Conservation (phyloP, 2,329 filamentous ascomycete genomes). For the Emergomyces pasteurianus region DNA sequence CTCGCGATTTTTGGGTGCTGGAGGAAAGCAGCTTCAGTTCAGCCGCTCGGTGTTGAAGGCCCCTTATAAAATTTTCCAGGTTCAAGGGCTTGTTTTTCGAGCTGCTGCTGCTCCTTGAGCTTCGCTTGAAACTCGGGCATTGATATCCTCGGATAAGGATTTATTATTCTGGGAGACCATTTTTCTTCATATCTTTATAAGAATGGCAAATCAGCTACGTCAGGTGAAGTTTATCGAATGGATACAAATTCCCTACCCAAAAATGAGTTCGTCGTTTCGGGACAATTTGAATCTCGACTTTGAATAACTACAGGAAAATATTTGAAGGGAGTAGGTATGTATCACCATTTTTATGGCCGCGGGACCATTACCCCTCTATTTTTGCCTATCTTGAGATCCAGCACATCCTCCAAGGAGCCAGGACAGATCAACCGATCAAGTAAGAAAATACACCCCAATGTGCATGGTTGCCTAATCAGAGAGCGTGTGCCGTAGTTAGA, state of each 20-base stretch:
- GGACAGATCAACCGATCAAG: no score
- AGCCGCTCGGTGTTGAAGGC: background rate
- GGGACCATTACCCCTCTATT: no score
- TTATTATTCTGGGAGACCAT: background rate
- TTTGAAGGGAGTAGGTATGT: no score
- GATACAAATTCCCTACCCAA: background rate
- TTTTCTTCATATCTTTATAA: background rate
- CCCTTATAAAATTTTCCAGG: background rate
- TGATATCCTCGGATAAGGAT: background rate
- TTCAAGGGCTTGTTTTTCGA: background rate
- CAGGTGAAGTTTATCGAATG: background rate
- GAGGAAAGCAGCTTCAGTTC: background rate
- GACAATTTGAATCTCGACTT: background rate
- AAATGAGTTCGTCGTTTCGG: background rate
- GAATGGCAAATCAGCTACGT: background rate
- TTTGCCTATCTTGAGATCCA: no score
- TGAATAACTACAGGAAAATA: no score
- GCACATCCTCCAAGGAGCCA: no score
- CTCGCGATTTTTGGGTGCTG: background rate
- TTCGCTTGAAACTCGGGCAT: background rate
- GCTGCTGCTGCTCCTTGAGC: background rate
- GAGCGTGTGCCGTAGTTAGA: no score
- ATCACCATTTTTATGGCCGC: no score
- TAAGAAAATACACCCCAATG: no score
- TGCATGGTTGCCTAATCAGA: no score